phyloP scores from a whole-genome alignment of 352 stramenopile species.

The Heterotrichella gracilis region DNA sequence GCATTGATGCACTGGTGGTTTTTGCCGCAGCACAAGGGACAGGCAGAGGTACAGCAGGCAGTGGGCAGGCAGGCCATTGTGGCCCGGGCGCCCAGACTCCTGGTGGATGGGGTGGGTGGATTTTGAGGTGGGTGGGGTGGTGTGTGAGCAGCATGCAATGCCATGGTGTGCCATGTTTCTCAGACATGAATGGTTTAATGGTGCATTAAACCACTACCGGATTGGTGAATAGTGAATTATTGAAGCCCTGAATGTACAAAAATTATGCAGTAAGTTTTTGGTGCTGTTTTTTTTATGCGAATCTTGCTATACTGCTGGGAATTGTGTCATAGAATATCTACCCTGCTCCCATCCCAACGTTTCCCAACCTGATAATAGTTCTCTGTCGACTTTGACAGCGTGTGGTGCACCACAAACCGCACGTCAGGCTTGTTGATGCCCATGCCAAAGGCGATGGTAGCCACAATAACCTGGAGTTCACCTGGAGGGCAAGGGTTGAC shows the following conservation, averaged over 20 bases:
- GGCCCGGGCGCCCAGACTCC: slow-evolving; percentile 67
- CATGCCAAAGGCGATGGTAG: slow-evolving; percentile 90
- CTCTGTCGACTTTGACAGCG: slow-evolving; percentile 83
- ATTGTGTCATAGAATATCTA: neutral
- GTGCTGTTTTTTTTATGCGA: too few relatives aligned
- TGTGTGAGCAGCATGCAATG: too few relatives aligned
- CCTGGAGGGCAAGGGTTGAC: too few relatives aligned
- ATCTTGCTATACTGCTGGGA: slow-evolving; percentile 14
- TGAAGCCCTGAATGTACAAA: slow-evolving; percentile 9
- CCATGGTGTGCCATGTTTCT: too few relatives aligned
- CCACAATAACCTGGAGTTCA: slow-evolving; percentile 50
- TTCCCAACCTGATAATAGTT: slow-evolving; percentile 69
- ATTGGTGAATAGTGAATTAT: too few relatives aligned
- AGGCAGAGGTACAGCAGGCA: too few relatives aligned
- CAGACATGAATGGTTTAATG: too few relatives aligned
- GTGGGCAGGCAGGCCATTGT: slow-evolving; percentile 47
- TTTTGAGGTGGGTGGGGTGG: too few relatives aligned
- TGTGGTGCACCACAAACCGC: slow-evolving; percentile 82
- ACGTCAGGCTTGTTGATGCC: slow-evolving; percentile 92
- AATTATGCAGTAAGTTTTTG: slow-evolving; percentile 12
- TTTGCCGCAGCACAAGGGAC: too few relatives aligned
- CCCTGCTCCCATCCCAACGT: slow-evolving; percentile 36
- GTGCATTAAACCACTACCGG: too few relatives aligned
- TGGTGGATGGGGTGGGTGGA: too few relatives aligned
- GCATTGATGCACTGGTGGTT: too few relatives aligned